phyloP scores from a whole-genome alignment of 1,284 basidiomycete genomes.

The Ganoderma lucidum region DNA sequence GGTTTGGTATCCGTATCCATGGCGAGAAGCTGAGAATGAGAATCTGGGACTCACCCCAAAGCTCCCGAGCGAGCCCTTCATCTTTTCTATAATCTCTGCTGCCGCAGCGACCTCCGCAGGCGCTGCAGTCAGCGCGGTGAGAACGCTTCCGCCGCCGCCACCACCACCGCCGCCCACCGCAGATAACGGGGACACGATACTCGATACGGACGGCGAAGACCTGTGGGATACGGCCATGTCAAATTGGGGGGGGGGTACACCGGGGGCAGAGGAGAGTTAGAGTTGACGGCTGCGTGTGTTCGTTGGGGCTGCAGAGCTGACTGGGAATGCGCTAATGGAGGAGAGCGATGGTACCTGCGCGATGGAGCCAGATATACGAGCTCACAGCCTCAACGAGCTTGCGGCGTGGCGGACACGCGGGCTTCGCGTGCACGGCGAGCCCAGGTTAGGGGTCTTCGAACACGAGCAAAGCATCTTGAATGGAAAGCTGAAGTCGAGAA shows the following conservation, averaged over 20 bases:
- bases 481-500: neutral
- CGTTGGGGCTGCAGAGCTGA: neutral
- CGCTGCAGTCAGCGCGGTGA: slow-evolving; percentile 17
- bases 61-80: slow-evolving; percentile 39
- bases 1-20: neutral
- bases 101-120: slow-evolving; percentile 36
- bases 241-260: no score
- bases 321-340: neutral
- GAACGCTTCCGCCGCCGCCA: slow-evolving; percentile 10
- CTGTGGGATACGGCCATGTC: slow-evolving; percentile 4
- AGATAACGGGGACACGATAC: neutral
- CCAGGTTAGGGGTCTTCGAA: neutral
- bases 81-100: slow-evolving; percentile 37
- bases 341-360: neutral
- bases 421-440: neutral
- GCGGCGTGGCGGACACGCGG: neutral
- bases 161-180: neutral
- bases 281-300: neutral
- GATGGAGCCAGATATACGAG: slow-evolving; percentile 1
- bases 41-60: slow-evolving; percentile 33
- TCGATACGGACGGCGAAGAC: neutral
- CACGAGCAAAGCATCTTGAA: neutral
- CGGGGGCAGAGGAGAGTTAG: neutral
- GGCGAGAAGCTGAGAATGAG: neutral
- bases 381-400: neutral